A percentile compares a stretch with the other conserved stretches of the same genome.
These are phyloP conservation scores for Aspergillus phoenicis DNA, from an alignment of 2,329 filamentous ascomycete genomes.

Conservation along the genomic window DNA sequence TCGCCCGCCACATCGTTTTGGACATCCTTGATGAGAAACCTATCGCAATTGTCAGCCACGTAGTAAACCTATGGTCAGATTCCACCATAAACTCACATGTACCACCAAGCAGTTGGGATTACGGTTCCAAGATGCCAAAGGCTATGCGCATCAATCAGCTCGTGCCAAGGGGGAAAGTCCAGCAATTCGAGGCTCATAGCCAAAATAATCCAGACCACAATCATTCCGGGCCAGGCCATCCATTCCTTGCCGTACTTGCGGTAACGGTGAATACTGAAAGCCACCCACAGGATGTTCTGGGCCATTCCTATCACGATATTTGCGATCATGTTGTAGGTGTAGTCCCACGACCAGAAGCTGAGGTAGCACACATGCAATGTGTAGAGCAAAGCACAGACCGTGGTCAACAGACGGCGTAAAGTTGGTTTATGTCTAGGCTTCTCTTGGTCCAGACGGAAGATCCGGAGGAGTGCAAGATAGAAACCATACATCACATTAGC, in stretches of 20 bases:
- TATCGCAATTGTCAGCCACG: conserved; percentile 45
- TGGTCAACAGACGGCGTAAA: conserved; percentile 73
- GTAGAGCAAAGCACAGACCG: conserved; percentile 72
- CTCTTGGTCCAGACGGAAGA: conserved; percentile 76
- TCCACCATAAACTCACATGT: conserved; percentile 69
- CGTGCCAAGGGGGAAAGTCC: conserved; percentile 84
- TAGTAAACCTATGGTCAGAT: conserved; percentile 6
- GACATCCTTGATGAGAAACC: conserved; percentile 84
- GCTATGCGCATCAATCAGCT: conserved; percentile 87
- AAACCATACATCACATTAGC: conserved; percentile 87
- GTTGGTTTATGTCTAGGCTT: conserved; percentile 51
- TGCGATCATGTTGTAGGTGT: conserved; percentile 96
- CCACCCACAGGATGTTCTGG: conserved; percentile 82
- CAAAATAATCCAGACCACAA: conserved; percentile 86
- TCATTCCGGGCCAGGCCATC: conserved; percentile 86
- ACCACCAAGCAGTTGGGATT: conserved; percentile 84
- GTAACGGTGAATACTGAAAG: conserved; percentile 77
- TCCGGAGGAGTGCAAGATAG: conserved; percentile 78
- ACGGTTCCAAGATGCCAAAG: conserved; percentile 96
- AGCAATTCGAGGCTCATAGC: conserved; percentile 96
- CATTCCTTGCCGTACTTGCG: conserved; percentile 67
- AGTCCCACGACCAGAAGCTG: conserved; percentile 86
- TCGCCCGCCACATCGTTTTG: conserved; percentile 76
- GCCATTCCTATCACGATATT: conserved; percentile 81
- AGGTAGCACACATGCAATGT: conserved; percentile 78